These are phyloP conservation scores for Lyophyllum atratum DNA, from an alignment of 768 basidiomycete species.

Conservation along the genomic window DNA sequence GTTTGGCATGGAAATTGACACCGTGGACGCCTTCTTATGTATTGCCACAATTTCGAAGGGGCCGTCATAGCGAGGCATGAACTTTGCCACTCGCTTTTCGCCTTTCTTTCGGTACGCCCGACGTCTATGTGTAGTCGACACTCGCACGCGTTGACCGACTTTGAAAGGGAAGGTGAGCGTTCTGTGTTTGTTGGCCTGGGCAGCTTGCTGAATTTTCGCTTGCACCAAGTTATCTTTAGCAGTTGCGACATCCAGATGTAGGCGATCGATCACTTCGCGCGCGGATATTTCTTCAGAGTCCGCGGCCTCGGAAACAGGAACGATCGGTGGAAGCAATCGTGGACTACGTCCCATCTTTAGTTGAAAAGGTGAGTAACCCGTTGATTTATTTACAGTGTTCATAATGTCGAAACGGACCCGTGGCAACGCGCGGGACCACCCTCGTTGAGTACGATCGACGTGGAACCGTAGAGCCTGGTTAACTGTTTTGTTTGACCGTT, in stretches of 20 bases:
- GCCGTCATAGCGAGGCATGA: conserved; percentile 35
- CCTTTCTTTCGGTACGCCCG: conserved; percentile 19
- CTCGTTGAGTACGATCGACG: conserved; percentile 24
- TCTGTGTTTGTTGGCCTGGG: no score
- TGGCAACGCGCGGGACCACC: conserved; percentile 27
- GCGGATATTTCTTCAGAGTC: no score
- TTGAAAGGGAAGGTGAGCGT: no score
- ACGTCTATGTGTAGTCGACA: neutral
- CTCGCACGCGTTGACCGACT: no score
- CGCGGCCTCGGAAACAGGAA: no score
- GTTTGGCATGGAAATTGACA: conserved; percentile 32
- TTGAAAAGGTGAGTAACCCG: conserved; percentile 30
- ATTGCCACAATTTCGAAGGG: conserved; percentile 20
- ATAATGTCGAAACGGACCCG: conserved; percentile 30
- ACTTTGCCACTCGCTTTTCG: conserved; percentile 33
- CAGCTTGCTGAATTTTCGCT: no score
- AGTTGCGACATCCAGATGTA: no score
- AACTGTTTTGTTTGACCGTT: conserved; percentile 19
- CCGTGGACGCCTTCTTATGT: conserved; percentile 19
- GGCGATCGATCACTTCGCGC: no score
- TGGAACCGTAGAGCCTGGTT: conserved; percentile 29
- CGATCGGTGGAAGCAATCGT: neutral
- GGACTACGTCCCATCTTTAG: conserved; percentile 6
- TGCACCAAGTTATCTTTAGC: no score
- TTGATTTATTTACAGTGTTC: conserved; percentile 28